Conservation (phyloP, 768 basidiomycete species). For the Termitomyces sp. region DNA sequence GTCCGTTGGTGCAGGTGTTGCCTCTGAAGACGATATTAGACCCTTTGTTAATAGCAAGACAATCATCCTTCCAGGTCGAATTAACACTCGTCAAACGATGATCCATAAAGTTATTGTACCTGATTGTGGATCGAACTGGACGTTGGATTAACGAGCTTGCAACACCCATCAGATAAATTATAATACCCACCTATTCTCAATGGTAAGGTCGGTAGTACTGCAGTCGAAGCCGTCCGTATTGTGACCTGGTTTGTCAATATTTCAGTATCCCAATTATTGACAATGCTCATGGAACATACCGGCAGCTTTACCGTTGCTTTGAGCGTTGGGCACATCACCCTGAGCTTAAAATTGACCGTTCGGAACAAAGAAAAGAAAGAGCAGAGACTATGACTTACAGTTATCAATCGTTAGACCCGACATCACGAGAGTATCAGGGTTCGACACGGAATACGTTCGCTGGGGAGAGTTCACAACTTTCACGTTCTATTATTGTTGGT, state of each 20-base stretch:
- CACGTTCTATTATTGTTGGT: constrained; percentile 26
- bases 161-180: not conserved
- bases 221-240: constrained; percentile 52
- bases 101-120: constrained; percentile 16
- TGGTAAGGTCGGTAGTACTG: constrained; percentile 29
- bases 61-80: constrained; percentile 43
- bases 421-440: constrained; percentile 36
- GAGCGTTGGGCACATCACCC: constrained; percentile 46
- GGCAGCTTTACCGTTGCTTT: constrained; percentile 43
- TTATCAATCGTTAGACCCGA: constrained; percentile 48
- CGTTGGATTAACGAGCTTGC: not conserved
- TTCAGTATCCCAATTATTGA: not conserved
- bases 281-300: constrained; percentile 13
- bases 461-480: constrained; percentile 37
- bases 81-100: not conserved
- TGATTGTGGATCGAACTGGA: constrained; percentile 31
- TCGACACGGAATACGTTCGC: constrained; percentile 33
- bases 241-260: constrained; percentile 22
- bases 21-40: constrained; percentile 41
- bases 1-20: constrained; percentile 54
- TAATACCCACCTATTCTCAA: constrained; percentile 33
- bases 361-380: not conserved
- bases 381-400: constrained; percentile 30
- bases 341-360: constrained; percentile 30
- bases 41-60: constrained; percentile 47